Conservation (phyloP, 2,329 filamentous ascomycete species). For the Sporothrix protearum region DNA sequence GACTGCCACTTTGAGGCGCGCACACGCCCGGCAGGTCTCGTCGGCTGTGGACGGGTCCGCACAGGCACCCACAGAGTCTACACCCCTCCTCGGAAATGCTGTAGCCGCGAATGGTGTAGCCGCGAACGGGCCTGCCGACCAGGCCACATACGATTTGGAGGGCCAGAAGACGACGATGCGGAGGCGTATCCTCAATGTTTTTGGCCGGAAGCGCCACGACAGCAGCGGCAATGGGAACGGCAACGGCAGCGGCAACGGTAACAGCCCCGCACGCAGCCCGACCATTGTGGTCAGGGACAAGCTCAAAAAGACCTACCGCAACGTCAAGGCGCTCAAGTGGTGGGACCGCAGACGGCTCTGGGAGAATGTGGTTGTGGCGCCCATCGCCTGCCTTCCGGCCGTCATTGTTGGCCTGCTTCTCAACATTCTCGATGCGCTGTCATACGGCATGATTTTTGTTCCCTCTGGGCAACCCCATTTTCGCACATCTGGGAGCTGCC, state of each 20-base stretch:
- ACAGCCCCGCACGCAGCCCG: neutral
- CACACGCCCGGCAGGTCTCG: neutral
- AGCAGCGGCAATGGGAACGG: neutral
- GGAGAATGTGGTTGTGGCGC: constrained; percentile 60
- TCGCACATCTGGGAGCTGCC: constrained; percentile 80
- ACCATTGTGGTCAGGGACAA: neutral
- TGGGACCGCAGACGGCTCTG: constrained; percentile 70
- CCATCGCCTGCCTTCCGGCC: constrained; percentile 71
- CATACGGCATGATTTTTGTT: constrained; percentile 96
- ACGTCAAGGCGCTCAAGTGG: constrained; percentile 57
- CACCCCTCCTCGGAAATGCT: constrained; percentile 44
- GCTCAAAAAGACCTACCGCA: constrained; percentile 30
- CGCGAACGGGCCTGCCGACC: constrained; percentile 30
- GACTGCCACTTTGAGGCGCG: neutral
- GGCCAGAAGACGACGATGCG: constrained; percentile 42
- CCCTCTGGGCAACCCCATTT: constrained; percentile 80
- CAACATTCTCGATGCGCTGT: constrained; percentile 90
- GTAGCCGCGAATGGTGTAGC: constrained; percentile 35
- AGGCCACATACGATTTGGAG: constrained; percentile 44
- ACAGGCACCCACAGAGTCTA: constrained; percentile 39
- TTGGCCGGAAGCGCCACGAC: constrained; percentile 2
- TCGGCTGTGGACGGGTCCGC: neutral
- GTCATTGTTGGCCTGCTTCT: constrained; percentile 84
- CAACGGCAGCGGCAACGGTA: neutral
- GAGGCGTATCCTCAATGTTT: constrained; percentile 15